Percentiles rank a stretch among this genome's conserved stretches.
phyloP scores from a whole-genome alignment of 2,329 filamentous ascomycete genomes.

The Colletotrichum magnum region DNA sequence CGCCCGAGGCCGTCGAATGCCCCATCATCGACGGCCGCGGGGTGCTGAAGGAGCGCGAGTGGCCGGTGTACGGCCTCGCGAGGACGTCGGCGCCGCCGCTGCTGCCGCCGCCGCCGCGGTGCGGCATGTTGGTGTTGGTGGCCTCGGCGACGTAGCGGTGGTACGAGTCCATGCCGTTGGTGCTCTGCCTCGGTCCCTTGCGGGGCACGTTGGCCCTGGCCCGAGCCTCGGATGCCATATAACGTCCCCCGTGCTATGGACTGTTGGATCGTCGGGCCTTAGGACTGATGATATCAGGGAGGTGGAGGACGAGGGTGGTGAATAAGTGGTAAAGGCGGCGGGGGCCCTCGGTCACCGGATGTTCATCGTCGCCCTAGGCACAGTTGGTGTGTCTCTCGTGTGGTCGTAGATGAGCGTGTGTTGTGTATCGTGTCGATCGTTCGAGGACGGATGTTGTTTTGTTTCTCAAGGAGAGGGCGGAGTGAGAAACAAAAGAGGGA shows the following conservation, averaged over 20 bases:
- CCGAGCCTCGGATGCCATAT: slow-evolving; percentile 38
- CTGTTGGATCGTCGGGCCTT: not conserved
- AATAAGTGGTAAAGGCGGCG: not conserved
- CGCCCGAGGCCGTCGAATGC: not conserved
- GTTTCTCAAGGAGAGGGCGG: slow-evolving; percentile 4
- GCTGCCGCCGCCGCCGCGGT: slow-evolving; percentile 29
- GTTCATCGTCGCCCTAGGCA: slow-evolving; percentile 28
- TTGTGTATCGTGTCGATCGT: too few relatives aligned
- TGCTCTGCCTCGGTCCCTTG: slow-evolving; percentile 30
- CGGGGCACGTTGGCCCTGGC: slow-evolving; percentile 42
- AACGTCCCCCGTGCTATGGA: not conserved
- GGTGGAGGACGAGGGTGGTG: not conserved
- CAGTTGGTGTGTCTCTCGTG: not conserved
- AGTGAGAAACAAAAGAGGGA: slow-evolving; percentile 11
- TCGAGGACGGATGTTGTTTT: slow-evolving; percentile 9
- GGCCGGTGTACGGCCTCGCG: slow-evolving; percentile 36
- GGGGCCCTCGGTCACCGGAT: slow-evolving; percentile 14
- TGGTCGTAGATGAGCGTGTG: too few relatives aligned
- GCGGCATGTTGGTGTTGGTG: slow-evolving; percentile 14
- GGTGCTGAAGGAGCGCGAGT: slow-evolving; percentile 39
- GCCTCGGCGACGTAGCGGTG: slow-evolving; percentile 40
- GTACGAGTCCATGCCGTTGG: slow-evolving; percentile 40
- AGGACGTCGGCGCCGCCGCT: slow-evolving; percentile 12
- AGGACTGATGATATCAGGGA: not conserved
- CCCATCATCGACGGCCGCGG: slow-evolving; percentile 25